Base-by-base conservation (phyloP, 108 stramenopile species). In the Asterionellopsis glacialis region DNA sequence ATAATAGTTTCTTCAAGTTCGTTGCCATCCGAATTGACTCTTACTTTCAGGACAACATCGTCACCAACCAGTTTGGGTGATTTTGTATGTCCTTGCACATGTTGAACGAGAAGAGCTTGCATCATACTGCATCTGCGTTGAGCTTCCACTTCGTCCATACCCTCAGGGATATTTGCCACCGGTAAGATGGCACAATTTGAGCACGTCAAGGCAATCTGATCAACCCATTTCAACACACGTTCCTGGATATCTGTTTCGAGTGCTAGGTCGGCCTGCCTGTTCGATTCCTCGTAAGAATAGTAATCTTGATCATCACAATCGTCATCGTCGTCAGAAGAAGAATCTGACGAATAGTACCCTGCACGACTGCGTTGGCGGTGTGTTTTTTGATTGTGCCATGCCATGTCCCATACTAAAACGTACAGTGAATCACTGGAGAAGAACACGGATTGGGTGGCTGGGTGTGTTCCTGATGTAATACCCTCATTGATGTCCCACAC, bases 401-500 rank as follows among this genome's bases (percentile, higher is more conserved):
- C 90, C 81, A 88, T 64, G 63, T 92, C 91, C 83, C 83, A 92
- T 11, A 86, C 83, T 14, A 92, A 55, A 22, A 89, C 59, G 59
- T 88, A 88, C 28, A 92, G 49, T 0, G 85, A 66, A 55, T 74
- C 67, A 39, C 70, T 75, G 6, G 87, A 86, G 47, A 87, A 92
- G 67, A 88, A 92, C 7, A 92, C 57, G 18, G 87, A 85, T 57
- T 92, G 91, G 2, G 84, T 89, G 21, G 79, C 80, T 18, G 81
- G 73, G 41, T 77, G 75, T 28, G 69, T 75, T 12, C 81, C 81
- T 4, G 52, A 61, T 19, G 69, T 55, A 48, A 55, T 42, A 2
- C 13, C 61, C n/a, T 54, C 66, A 22, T 71, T 65, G 1, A 82
- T 75, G 43, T 76, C 75, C 81, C 81, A 82, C 41, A 82, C 68